Base-by-base conservation (phyloP, 768 basidiomycete genomes). In the Fomitopsis pulvina region DNA sequence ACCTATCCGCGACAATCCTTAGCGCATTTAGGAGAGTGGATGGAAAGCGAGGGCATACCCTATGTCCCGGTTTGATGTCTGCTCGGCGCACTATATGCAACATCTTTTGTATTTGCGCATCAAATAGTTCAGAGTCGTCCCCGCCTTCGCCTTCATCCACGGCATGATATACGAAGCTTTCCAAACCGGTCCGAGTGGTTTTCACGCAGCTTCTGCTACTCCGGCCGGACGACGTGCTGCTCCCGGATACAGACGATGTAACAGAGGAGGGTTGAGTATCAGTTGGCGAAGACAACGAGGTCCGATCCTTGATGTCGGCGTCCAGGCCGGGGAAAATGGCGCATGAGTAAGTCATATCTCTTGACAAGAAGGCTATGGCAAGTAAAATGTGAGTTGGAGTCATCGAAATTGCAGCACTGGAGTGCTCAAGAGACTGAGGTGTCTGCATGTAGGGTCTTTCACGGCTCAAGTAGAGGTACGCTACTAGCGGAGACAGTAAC, bases 341-440 rank as follows among this genome's bases (percentile, higher is more conserved):
- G 60, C 81, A 84, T 0, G 83, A 84, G 63, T 89, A 87, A 18
- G 83, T 86, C 85, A 89, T 87, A 60, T 88, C 86, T 47, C 73
- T 64, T 0, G 79, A 81, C 26, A 84, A 63, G 63, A 84, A 80
- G 1, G 75, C 76, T 65, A 22, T 32, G 28, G 26, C 20, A 24
- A 26, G 29, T 10, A 26, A 21, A 41, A 4, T 4, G 20, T 26
- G 20, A 26, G 41, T 41, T 22, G 25, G 4, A 11, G 4, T 7
- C 41, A 40, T 40, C 21, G n/a, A n/a, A n/a, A n/a, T n/a, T n/a
- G n/a, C n/a, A n/a, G n/a, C 16, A 21, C 18, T 3, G 5, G 4
- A 0, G 9, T 34, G n/a, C n/a, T n/a, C n/a, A n/a, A n/a, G n/a
- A n/a, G n/a, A n/a, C n/a, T n/a, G n/a, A n/a, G n/a, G n/a, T n/a